Conservation (phyloP, 495 filamentous ascomycete species). For the Aspergillus baeticus region DNA sequence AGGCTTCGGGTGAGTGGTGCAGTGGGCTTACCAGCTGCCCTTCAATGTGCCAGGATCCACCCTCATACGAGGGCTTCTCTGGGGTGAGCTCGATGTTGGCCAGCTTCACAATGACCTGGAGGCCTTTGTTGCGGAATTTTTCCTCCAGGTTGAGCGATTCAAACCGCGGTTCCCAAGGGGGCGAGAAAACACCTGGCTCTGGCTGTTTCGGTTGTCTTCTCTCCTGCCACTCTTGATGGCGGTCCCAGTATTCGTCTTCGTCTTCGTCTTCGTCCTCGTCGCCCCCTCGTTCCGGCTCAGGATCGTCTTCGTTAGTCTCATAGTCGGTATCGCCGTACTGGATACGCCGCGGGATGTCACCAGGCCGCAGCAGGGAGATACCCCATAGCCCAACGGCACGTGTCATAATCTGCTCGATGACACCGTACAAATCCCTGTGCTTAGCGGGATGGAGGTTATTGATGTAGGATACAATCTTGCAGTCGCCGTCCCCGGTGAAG, state of each 20-base stretch:
- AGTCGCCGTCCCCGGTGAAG: slow-evolving; percentile 30
- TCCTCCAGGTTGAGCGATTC: neutral
- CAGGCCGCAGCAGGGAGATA: neutral
- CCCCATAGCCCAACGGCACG: slow-evolving; percentile 54
- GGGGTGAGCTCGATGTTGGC: slow-evolving; percentile 55
- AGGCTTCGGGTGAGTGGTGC: too few relatives aligned
- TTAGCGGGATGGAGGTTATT: slow-evolving; percentile 60
- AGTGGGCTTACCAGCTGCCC: slow-evolving; percentile 20
- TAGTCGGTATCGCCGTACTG: neutral
- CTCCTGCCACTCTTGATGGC: neutral
- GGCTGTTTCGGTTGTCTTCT: neutral
- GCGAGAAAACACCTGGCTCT: neutral
- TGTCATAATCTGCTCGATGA: slow-evolving; percentile 47
- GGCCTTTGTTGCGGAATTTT: slow-evolving; percentile 1
- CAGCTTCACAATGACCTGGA: neutral
- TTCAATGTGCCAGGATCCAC: slow-evolving; percentile 50
- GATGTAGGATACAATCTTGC: slow-evolving; percentile 49
- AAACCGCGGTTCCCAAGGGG: neutral
- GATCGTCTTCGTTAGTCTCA: neutral
- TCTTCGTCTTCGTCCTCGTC: neutral
- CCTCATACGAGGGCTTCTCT: slow-evolving; percentile 45
- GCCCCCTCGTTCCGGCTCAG: too few relatives aligned
- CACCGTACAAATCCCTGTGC: slow-evolving; percentile 44
- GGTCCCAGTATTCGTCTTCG: neutral
- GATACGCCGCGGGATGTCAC: neutral